phyloP scores from a whole-genome alignment of 2,329 filamentous ascomycete species.

The Trichoderma sp. region DNA sequence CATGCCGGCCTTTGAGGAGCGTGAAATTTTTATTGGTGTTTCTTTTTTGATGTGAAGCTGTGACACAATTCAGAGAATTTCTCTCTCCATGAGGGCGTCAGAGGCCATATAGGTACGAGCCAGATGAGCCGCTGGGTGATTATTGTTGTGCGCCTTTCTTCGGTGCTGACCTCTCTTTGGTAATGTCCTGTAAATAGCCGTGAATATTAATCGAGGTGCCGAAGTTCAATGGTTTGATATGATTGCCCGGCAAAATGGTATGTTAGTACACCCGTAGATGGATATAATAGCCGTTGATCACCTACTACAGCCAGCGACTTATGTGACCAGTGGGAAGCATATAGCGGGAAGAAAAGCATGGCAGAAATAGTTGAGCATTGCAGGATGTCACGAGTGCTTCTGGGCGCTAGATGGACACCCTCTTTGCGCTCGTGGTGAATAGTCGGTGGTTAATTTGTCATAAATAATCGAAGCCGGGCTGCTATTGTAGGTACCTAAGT shows the following conservation, averaged over 20 bases:
- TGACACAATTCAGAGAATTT: not conserved
- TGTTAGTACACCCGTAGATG: not conserved
- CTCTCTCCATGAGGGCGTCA: not conserved
- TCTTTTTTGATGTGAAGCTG: not conserved
- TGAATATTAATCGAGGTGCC: not conserved
- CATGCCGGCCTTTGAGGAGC: not conserved
- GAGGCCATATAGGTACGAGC: not conserved
- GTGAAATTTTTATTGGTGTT: not conserved
- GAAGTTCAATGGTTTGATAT: not conserved
- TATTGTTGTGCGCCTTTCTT: not conserved
- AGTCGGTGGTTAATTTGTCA: not conserved
- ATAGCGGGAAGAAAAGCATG: not conserved
- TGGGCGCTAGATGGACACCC: not conserved
- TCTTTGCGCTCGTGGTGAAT: not conserved
- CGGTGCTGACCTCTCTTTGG: not conserved
- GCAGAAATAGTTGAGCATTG: not conserved
- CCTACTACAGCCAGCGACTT: not conserved
- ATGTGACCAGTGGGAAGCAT: no score
- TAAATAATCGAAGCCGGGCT: not conserved
- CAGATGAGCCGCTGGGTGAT: not conserved
- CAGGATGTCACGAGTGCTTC: not conserved
- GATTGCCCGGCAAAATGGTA: not conserved
- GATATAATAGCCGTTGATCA: not conserved
- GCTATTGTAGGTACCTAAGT: not conserved
- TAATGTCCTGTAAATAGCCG: not conserved